Conservation (phyloP, 2,329 filamentous ascomycete species). For the Coniochaeta hoffmannii region DNA sequence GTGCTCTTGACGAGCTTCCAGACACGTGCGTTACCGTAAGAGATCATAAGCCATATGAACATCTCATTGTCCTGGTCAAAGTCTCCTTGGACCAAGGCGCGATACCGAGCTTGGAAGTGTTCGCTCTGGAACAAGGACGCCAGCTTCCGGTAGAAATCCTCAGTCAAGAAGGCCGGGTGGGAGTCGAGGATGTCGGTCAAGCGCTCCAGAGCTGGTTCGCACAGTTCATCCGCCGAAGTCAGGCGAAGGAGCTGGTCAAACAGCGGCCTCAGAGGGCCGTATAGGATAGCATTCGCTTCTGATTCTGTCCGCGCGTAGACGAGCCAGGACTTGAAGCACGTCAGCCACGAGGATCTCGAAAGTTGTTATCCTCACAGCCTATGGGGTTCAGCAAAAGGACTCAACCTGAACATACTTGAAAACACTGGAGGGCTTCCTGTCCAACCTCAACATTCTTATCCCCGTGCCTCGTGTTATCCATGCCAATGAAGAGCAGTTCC, state of each 20-base stretch:
- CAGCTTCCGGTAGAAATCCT: slow-evolving; percentile 44
- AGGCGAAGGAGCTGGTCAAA: slow-evolving; percentile 23
- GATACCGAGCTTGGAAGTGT: slow-evolving; percentile 51
- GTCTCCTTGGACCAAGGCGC: slow-evolving; percentile 48
- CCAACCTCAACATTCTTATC: background rate
- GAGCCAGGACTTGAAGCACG: slow-evolving; percentile 55
- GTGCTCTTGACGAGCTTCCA: slow-evolving; percentile 48
- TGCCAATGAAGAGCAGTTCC: slow-evolving; percentile 30
- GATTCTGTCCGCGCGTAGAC: slow-evolving; percentile 63
- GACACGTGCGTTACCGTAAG: slow-evolving; percentile 61
- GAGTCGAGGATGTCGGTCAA: slow-evolving; percentile 59
- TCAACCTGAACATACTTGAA: slow-evolving; percentile 10
- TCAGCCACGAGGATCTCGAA: slow-evolving; percentile 4
- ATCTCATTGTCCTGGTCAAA: slow-evolving; percentile 57
- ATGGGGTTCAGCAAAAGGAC: slow-evolving; percentile 15
- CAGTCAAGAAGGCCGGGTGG: slow-evolving; percentile 55
- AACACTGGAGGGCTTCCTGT: background rate
- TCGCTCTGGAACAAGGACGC: slow-evolving; percentile 55
- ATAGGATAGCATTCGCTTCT: slow-evolving; percentile 46
- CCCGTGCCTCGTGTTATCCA: background rate
- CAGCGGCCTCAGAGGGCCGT: slow-evolving; percentile 52
- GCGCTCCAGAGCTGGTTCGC: slow-evolving; percentile 54
- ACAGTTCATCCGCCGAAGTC: slow-evolving; percentile 39
- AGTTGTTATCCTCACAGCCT: background rate
- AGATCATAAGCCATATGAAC: slow-evolving; percentile 59